A percentile compares a stretch with the other conserved stretches of the same genome.
Evolutionary conservation across 805 yeast genomes (phyloP).

Genomic region (Saturnispora sekii): DNA sequence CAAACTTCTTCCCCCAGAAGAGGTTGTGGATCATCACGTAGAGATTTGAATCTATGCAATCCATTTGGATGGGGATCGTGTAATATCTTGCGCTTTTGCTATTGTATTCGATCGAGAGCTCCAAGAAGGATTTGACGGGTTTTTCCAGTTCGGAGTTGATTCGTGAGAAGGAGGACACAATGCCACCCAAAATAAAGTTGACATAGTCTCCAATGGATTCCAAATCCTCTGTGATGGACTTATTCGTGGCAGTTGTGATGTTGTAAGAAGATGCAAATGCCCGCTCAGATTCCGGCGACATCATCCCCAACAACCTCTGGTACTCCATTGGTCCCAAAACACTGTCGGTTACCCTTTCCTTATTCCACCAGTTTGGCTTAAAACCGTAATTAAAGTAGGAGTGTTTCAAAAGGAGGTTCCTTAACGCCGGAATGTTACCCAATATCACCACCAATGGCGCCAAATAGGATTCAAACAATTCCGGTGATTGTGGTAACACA

Average conservation of each 20-base stretch:
- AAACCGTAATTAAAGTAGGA: constrained; percentile 29
- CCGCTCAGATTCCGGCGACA: constrained; percentile 28
- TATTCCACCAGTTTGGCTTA: constrained; percentile 32
- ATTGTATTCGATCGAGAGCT: not conserved
- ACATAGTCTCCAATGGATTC: constrained; percentile 24
- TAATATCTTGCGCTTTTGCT: constrained; percentile 12
- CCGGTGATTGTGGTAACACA: constrained; percentile 27
- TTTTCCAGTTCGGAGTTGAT: constrained; percentile 10
- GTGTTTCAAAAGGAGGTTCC: constrained; percentile 23
- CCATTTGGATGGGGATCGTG: constrained; percentile 28
- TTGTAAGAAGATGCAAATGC: constrained; percentile 31
- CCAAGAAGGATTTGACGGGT: constrained; percentile 15
- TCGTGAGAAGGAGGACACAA: constrained; percentile 16
- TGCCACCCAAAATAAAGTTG: constrained; percentile 15
- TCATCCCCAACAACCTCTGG: constrained; percentile 31
- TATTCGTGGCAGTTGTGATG: constrained; percentile 25
- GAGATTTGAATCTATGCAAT: constrained; percentile 21
- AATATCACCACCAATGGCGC: constrained; percentile 34
- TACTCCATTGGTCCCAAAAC: constrained; percentile 27
- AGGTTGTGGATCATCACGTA: constrained; percentile 26
- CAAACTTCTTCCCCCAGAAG: constrained; percentile 16
- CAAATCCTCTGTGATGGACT: constrained; percentile 19
- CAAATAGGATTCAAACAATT: constrained; percentile 30
- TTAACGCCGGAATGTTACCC: constrained; percentile 29
- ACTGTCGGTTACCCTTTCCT: constrained; percentile 20